Conservation (phyloP, 2,329 filamentous ascomycete species). For the Albophoma yamanashiensis region DNA sequence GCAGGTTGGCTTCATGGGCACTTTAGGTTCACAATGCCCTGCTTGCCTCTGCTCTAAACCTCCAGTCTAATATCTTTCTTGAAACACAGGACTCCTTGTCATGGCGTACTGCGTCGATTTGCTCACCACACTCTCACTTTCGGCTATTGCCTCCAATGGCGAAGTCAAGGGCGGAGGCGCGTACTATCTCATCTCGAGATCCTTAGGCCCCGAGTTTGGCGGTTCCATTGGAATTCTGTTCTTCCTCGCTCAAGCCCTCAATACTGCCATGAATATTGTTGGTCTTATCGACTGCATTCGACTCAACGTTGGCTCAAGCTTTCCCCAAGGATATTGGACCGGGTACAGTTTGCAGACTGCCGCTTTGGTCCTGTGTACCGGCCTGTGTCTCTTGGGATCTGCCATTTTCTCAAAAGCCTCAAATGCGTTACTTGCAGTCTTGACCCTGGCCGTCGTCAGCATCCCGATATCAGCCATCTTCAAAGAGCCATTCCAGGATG, state of each 20-base stretch:
- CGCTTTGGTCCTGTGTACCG: slow-evolving; percentile 60
- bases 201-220: slow-evolving; percentile 78
- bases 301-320: slow-evolving; percentile 57
- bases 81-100: slow-evolving; percentile 51
- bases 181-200: slow-evolving; percentile 81
- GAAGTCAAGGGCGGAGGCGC: slow-evolving; percentile 81
- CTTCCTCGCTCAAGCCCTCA: slow-evolving; percentile 82
- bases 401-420: slow-evolving; percentile 72
- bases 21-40: slow-evolving; percentile 50
- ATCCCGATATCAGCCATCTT: slow-evolving; percentile 71
- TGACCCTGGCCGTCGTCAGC: slow-evolving; percentile 65
- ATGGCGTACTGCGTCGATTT: slow-evolving; percentile 72
- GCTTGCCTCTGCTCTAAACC: neutral
- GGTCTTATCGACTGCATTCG: slow-evolving; percentile 75
- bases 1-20: slow-evolving; percentile 68
- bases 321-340: slow-evolving; percentile 66
- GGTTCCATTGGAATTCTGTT: slow-evolving; percentile 82
- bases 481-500: slow-evolving; percentile 55
- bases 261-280: slow-evolving; percentile 79
- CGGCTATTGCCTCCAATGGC: slow-evolving; percentile 81
- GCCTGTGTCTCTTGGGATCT: slow-evolving; percentile 69
- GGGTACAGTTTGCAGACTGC: slow-evolving; percentile 65
- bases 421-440: slow-evolving; percentile 60
- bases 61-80: neutral
- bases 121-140: slow-evolving; percentile 77